phyloP scores from a whole-genome alignment of 78 protist species.

The Cavenderia fasciculata region DNA sequence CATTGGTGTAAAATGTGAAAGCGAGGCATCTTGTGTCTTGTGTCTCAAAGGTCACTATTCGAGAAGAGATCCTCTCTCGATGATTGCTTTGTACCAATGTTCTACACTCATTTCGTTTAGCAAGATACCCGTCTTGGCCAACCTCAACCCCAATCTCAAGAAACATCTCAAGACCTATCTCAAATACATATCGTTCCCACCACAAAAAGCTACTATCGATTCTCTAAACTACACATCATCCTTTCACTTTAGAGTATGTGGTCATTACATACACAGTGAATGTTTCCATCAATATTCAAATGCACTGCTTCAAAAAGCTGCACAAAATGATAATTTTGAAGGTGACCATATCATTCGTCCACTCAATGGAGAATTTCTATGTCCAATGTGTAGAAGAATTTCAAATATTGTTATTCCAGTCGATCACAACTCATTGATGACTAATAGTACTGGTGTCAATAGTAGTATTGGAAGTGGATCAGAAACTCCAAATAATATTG shows the following conservation, averaged over 20 bases:
- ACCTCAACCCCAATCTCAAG: background rate
- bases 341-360: conserved; percentile 4
- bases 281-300: conserved; percentile 27
- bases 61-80: conserved; percentile 30
- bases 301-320: background rate
- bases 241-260: conserved; percentile 50
- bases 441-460: no score
- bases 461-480: no score
- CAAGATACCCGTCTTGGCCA: conserved; percentile 11
- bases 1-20: background rate
- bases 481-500: background rate
- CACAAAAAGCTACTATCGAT: background rate
- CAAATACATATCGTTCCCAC: conserved; percentile 7
- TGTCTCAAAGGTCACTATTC: conserved; percentile 16
- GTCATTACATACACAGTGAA: conserved; percentile 54
- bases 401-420: conserved; percentile 51
- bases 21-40: conserved; percentile 7
- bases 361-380: conserved; percentile 11
- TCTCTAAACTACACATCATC: conserved; percentile 31
- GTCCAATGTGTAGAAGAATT: conserved; percentile 73
- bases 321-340: background rate
- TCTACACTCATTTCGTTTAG: conserved; percentile 12
- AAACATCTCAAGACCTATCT: conserved; percentile 5
- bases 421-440: background rate
- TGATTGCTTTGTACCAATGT: conserved; percentile 27